phyloP scores from a whole-genome alignment of 2,329 filamentous ascomycete species.

The Colletotrichum camelliae region DNA sequence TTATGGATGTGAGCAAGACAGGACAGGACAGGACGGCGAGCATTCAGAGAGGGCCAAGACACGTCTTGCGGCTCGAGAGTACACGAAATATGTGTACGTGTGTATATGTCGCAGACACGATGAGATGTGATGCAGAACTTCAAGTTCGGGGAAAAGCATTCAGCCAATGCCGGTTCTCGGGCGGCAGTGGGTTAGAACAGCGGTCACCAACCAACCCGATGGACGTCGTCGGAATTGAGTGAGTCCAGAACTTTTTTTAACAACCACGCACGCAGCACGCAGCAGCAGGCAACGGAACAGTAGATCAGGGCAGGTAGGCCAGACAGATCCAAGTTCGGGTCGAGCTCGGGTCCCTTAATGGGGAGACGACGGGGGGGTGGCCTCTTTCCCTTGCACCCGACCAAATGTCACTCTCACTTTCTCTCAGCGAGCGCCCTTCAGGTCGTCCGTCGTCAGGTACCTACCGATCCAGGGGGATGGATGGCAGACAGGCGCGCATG shows the following conservation, averaged over 20 bases:
- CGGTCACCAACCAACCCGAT: not conserved
- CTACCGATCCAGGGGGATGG: not conserved
- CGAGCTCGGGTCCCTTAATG: not conserved
- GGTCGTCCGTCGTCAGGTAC: not conserved
- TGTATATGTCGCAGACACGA: not conserved
- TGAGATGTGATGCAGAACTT: not conserved
- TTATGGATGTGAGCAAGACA: not conserved
- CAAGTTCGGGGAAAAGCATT: not conserved
- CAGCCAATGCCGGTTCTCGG: not conserved
- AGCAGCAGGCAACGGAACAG: not conserved
- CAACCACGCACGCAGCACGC: not conserved
- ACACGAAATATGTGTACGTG: not conserved
- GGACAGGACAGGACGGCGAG: not conserved
- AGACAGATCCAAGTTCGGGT: not conserved
- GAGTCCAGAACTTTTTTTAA: conserved; percentile 7
- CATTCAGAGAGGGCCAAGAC: not conserved
- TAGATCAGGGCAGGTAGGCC: not conserved
- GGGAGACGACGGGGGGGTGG: not conserved
- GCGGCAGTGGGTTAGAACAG: not conserved
- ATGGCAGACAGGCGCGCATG: not conserved
- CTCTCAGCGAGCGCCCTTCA: not conserved
- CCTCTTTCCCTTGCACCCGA: not conserved
- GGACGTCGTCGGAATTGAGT: conserved; percentile 12
- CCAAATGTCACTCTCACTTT: not conserved
- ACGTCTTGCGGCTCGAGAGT: not conserved